Evolutionary conservation across 768 basidiomycete species (phyloP), one percentile per base, ranked within the genome.

Genomic region (Xerocomellus chrysenteron): DNA sequence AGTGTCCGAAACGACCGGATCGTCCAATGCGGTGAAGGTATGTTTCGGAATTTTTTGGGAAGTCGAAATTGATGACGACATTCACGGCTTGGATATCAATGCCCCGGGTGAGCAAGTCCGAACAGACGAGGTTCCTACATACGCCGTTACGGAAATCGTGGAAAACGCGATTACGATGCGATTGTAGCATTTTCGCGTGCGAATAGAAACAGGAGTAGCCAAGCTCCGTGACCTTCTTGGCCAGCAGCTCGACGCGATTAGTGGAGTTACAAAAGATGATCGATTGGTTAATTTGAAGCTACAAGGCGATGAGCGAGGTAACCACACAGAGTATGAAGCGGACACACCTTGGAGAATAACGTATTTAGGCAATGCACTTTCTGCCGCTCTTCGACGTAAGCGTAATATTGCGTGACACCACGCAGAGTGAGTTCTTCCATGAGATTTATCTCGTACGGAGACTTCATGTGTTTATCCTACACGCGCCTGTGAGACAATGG

Each of bases 181-280:
- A 88, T 77, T 99, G 96, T 14, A 98, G 86, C 96, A 99, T 99
- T 79, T 95, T 96, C 51, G 96, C 96, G 73, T 99, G 96, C 49
- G 96, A 98, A 81, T 97, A 99, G 86, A 99, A 99, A 80, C 96
- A 99, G 43, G 96, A 99, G 73, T 98, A 99, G 62, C 96, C 96
- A 51, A 98, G 88, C 69, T 99, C 97, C 13, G 96, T 99, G 65
- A 99, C 94, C 78, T 99, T 99, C 80, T 98, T 98, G 58, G 96
- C 96, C 65, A 99, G 83, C 47, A 99, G 89, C 76, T 99, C 96
- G 78, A 99, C 96, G 56, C 96, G 94, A 80, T 98, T 97, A 68
- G 96, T 99, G 62, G 96, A 98, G 81, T 99, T 99, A 78, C 96
- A 99, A 78, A 99, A 99, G 71, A 99, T 99, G 77, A 99, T 98